These are phyloP conservation scores for Hansenula lynferdii DNA, from an alignment of 1,139 yeast genomes.

Conservation along the genomic window DNA sequence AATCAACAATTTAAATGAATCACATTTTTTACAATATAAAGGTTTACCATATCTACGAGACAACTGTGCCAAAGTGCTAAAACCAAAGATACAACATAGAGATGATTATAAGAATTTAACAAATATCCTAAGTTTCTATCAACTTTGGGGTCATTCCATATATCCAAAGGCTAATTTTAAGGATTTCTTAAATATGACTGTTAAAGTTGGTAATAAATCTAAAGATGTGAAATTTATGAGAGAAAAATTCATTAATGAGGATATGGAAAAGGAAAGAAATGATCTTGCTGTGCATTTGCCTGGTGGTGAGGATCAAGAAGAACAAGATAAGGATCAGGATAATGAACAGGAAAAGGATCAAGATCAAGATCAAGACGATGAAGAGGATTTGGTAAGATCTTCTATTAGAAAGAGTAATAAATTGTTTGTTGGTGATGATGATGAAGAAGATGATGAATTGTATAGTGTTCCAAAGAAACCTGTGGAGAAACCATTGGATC, in stretches of 20 bases:
- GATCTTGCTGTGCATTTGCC: neutral
- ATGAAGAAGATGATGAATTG: constrained; percentile 2
- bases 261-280: constrained; percentile 4
- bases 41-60: constrained; percentile 46
- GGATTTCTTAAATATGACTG: constrained; percentile 40
- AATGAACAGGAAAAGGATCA: neutral
- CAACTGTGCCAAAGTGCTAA: constrained; percentile 34
- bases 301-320: neutral
- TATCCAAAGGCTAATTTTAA: constrained; percentile 75
- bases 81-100: constrained; percentile 31
- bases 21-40: constrained; percentile 39
- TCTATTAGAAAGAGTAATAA: neutral
- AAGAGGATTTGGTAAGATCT: neutral
- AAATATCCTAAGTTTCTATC: constrained; percentile 59
- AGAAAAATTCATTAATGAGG: constrained; percentile 13
- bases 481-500: neutral
- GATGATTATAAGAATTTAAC: constrained; percentile 37
- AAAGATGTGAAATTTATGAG: constrained; percentile 9
- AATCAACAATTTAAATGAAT: constrained; percentile 40
- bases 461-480: neutral
- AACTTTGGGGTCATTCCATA: constrained; percentile 79
- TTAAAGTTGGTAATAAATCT: constrained; percentile 10
- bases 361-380: neutral
- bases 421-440: constrained; percentile 1
- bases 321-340: neutral